Percentiles rank a stretch among this genome's conserved stretches.
Conservation (phyloP, 768 basidiomycete species). For the Rhodotorula paludigena region DNA sequence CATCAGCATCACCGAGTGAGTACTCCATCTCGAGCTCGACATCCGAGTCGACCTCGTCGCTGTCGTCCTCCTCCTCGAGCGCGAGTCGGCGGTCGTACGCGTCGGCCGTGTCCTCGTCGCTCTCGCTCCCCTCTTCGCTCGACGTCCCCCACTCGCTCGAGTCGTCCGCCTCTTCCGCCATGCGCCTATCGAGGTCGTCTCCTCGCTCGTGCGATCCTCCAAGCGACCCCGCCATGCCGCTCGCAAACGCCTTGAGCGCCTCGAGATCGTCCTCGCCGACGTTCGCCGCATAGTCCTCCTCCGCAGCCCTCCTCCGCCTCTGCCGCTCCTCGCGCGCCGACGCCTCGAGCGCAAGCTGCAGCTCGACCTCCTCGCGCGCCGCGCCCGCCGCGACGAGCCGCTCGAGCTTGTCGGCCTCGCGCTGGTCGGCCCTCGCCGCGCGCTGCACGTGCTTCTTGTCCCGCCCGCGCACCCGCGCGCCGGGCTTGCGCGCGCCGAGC, state of each 20-base stretch:
- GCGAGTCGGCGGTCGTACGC: constrained; percentile 7
- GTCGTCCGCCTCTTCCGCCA: background rate
- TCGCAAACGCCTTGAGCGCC: constrained; percentile 16
- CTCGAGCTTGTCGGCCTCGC: constrained; percentile 33
- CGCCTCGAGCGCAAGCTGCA: constrained; percentile 12
- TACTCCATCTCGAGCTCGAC: constrained; percentile 33
- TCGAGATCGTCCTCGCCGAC: constrained; percentile 19
- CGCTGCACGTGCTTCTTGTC: constrained; percentile 4
- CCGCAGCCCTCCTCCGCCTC: background rate
- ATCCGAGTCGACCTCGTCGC: constrained; percentile 28
- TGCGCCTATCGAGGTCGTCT: constrained; percentile 1
- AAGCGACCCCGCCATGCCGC: constrained; percentile 4
- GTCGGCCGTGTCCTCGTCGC: constrained; percentile 4
- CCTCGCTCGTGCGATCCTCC: constrained; percentile 11
- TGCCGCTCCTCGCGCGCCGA: background rate
- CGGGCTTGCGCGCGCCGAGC: background rate
- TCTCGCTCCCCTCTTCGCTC: background rate
- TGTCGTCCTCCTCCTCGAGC: constrained; percentile 22
- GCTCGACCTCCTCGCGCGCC: constrained; percentile 31
- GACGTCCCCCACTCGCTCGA: constrained; percentile 1
- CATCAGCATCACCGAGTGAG: constrained; percentile 29
- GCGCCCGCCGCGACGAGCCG: constrained; percentile 4
- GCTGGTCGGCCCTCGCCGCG: constrained; percentile 16
- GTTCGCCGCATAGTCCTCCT: constrained; percentile 25
- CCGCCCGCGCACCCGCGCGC: background rate